Evolutionary conservation across 805 yeast genomes (phyloP).

Genomic region (Ogataea salicorniae): DNA sequence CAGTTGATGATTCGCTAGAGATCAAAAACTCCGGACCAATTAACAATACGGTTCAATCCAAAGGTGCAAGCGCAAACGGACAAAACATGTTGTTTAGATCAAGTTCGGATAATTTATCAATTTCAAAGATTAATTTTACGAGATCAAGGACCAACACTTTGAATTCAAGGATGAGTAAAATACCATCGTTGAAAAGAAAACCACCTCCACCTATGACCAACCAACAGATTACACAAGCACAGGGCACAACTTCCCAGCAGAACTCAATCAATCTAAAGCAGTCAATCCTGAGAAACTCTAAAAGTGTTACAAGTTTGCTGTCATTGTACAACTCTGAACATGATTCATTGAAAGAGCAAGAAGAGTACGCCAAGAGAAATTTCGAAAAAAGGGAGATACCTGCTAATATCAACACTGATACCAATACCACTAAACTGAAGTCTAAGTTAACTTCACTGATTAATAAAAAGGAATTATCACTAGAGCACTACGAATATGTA

Average conservation of each 20-base stretch:
- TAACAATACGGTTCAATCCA: slow-evolving; percentile 17
- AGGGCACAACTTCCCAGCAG: not conserved
- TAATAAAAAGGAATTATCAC: slow-evolving; percentile 38
- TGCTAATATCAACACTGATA: too few relatives aligned
- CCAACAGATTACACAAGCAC: not conserved
- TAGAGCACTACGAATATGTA: slow-evolving; percentile 33
- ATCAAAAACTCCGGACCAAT: slow-evolving; percentile 13
- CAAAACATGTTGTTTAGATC: slow-evolving; percentile 1
- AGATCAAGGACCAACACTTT: slow-evolving; percentile 9
- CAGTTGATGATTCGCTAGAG: slow-evolving; percentile 4
- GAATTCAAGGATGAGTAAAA: slow-evolving; percentile 1
- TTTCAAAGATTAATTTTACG: slow-evolving; percentile 17
- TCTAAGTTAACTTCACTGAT: slow-evolving; percentile 43
- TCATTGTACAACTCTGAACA: not conserved
- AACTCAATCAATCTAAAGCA: slow-evolving; percentile 7
- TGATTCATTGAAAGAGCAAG: not conserved
- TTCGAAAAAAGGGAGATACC: not conserved
- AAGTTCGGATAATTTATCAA: slow-evolving; percentile 6
- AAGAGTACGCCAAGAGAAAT: not conserved
- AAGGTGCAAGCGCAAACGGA: not conserved
- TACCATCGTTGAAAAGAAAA: not conserved
- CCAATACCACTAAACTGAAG: not conserved
- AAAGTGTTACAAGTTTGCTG: slow-evolving; percentile 4
- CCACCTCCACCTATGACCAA: not conserved
- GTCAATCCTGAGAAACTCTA: slow-evolving; percentile 12